Percentiles rank a stretch among this genome's conserved stretches.
Evolutionary conservation across 768 basidiomycete species (phyloP).

Genomic region (Phallus indusiatus): DNA sequence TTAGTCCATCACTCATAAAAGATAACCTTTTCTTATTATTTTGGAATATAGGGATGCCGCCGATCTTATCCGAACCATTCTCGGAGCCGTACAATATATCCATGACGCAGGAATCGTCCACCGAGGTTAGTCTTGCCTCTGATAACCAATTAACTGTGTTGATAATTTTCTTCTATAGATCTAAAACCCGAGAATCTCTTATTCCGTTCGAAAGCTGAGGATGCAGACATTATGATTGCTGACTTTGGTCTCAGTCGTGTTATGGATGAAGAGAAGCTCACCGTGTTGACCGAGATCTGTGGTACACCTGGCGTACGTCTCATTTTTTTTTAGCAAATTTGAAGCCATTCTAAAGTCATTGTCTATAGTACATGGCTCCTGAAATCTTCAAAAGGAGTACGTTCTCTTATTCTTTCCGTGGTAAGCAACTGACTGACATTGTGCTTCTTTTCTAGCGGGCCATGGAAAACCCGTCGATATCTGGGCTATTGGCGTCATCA

Average conservation of each 20-base stretch:
- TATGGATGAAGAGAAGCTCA: constrained; percentile 84
- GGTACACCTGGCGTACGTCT: constrained; percentile 76
- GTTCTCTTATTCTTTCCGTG: neutral
- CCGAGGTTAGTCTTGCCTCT: constrained; percentile 40
- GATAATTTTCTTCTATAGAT: constrained; percentile 34
- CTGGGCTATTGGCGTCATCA: constrained; percentile 98
- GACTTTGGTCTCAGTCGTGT: constrained; percentile 92
- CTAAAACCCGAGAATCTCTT: constrained; percentile 97
- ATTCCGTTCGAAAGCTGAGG: constrained; percentile 82
- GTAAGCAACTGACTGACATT: neutral
- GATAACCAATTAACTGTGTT: neutral
- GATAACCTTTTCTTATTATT: neutral
- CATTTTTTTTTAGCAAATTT: neutral
- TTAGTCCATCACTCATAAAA: constrained; percentile 15
- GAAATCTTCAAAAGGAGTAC: constrained; percentile 92
- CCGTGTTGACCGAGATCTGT: constrained; percentile 87
- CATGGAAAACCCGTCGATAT: constrained; percentile 93
- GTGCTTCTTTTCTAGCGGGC: constrained; percentile 42
- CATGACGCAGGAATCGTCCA: constrained; percentile 92
- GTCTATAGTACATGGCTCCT: constrained; percentile 77
- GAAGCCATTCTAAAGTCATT: neutral
- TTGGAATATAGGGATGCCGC: constrained; percentile 68
- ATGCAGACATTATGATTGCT: constrained; percentile 92
- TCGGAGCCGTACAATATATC: constrained; percentile 82
- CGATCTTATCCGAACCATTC: constrained; percentile 75